These are phyloP conservation scores for Malus hybrid DNA, from an alignment of 331 rosid genomes.

Conservation along the genomic window DNA sequence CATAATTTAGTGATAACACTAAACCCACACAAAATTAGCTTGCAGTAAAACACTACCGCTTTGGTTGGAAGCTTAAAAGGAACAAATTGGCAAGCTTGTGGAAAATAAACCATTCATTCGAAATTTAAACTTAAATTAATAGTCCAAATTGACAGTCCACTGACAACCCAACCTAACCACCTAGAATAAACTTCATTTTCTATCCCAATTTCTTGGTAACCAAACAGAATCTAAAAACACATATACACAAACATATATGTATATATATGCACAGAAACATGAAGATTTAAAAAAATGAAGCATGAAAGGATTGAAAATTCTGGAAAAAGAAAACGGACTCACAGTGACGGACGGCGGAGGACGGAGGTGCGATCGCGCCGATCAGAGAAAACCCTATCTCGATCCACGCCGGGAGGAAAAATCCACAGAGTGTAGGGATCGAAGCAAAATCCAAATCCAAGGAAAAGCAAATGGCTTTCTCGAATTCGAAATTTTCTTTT, in stretches of 20 bases:
- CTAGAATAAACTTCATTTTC: neutral
- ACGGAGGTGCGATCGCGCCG: conserved; percentile 13
- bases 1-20: neutral
- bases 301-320: neutral
- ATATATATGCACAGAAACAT: neutral
- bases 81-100: neutral
- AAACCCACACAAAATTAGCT: neutral
- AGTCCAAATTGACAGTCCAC: neutral
- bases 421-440: conserved; percentile 2
- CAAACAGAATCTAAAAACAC: neutral
- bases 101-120: neutral
- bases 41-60: neutral
- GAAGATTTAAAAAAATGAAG: neutral
- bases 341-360: conserved; percentile 3
- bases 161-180: neutral
- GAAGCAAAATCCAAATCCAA: conserved; percentile 9
- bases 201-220: conserved; percentile 17
- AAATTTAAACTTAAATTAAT: too few relatives aligned
- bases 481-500: neutral
- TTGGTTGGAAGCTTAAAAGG: neutral
- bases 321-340: neutral
- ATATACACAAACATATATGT: too few relatives aligned
- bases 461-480: neutral
- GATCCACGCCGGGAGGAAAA: conserved; percentile 5
- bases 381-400: conserved; percentile 18